Evolutionary conservation across 345 rosid genomes (phyloP).

Genomic region (Iberis pinnata): DNA sequence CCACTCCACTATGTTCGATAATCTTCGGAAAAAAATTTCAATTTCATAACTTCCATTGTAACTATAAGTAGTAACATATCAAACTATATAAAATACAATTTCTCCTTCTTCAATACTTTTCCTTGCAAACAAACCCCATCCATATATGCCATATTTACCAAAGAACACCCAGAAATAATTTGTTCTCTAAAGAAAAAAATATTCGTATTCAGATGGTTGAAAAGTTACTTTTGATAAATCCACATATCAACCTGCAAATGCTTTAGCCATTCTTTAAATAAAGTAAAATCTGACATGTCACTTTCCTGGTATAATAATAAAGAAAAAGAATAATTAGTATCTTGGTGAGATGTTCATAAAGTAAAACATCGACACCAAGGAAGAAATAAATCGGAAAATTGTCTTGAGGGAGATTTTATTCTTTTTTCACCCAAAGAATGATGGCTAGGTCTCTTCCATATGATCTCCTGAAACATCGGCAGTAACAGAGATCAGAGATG

Average conservation of each 20-base stretch:
- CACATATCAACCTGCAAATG: slow-evolving; percentile 53
- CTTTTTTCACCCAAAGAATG: slow-evolving; percentile 51
- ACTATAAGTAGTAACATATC: too few species aligned
- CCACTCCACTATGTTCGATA: slow-evolving; percentile 84
- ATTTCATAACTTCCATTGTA: too few species aligned
- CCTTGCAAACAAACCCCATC: slow-evolving; percentile 97
- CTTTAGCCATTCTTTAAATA: slow-evolving; percentile 70
- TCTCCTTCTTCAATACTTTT: slow-evolving; percentile 90
- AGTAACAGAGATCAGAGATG: slow-evolving; percentile 17
- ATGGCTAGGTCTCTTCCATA: slow-evolving; percentile 53
- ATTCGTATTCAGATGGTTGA: not conserved
- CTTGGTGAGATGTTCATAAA: not conserved
- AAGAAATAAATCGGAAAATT: slow-evolving; percentile 25
- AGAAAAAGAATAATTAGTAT: not conserved
- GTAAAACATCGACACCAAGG: slow-evolving; percentile 5
- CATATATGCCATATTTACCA: slow-evolving; percentile 96
- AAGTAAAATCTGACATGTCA: slow-evolving; percentile 42
- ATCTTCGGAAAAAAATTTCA: slow-evolving; percentile 44
- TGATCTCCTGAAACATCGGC: slow-evolving; percentile 44
- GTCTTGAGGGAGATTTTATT: slow-evolving; percentile 44
- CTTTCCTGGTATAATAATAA: slow-evolving; percentile 48
- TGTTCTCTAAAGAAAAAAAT: slow-evolving; percentile 43
- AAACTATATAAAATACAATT: slow-evolving; percentile 79
- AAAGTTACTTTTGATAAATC: not conserved
- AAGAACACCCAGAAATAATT: slow-evolving; percentile 73